Evolutionary conservation across 805 yeast genomes (phyloP).

Genomic region (Pichia paraexigua): DNA sequence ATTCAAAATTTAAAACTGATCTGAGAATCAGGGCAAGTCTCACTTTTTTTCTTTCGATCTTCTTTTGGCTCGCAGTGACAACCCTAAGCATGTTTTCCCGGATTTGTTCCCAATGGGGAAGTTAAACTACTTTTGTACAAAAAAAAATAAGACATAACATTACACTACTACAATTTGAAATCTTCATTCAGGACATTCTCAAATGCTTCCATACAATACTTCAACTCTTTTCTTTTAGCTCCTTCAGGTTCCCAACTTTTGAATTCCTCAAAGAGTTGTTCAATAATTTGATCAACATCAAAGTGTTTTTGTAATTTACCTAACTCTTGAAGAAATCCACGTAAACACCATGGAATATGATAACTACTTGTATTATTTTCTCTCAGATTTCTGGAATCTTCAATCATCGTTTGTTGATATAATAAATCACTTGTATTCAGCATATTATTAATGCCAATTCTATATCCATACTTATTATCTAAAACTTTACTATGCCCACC

Average conservation of each 20-base stretch:
- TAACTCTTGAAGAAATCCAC: slow-evolving; percentile 71
- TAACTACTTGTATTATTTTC: slow-evolving; percentile 71
- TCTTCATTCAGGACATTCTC: slow-evolving; percentile 11
- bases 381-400: slow-evolving; percentile 26
- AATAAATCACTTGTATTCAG: slow-evolving; percentile 65
- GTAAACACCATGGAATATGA: slow-evolving; percentile 85
- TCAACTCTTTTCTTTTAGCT: slow-evolving; percentile 72
- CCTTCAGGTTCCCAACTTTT: slow-evolving; percentile 77
- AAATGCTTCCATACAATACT: slow-evolving; percentile 38
- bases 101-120: neutral
- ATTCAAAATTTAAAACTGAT: neutral
- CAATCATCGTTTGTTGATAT: slow-evolving; percentile 31
- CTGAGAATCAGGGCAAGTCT: neutral
- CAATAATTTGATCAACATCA: slow-evolving; percentile 43
- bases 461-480: slow-evolving; percentile 58
- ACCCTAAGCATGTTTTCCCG: neutral
- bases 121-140: no score
- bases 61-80: neutral
- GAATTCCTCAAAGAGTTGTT: slow-evolving; percentile 46
- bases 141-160: neutral
- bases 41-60: neutral
- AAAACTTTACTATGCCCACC: slow-evolving; percentile 77
- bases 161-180: slow-evolving; percentile 2
- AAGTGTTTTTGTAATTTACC: slow-evolving; percentile 35
- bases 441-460: slow-evolving; percentile 61